Base-by-base conservation (phyloP, 1,139 yeast genomes). In the Barnettozyma hawaiiensis region DNA sequence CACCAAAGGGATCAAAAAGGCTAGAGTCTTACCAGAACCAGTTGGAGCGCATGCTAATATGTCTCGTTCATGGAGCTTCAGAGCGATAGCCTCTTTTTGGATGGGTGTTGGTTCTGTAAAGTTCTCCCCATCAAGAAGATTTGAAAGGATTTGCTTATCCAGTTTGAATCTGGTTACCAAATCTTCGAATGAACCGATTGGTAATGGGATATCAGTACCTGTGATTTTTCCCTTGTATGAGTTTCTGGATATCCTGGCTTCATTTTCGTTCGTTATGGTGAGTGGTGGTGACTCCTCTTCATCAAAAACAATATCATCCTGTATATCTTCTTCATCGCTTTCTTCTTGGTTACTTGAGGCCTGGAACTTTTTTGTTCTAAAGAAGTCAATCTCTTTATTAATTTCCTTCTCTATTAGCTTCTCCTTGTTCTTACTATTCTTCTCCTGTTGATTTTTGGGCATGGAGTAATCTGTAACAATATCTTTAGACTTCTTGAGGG, bases 11-110 rank as follows among this genome's bases (percentile, higher is more conserved):
- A 87, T 68, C 45, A 86, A 76, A 60, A 85, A 89, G 0, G 96
- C 94, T 47, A 84, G 76, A 0, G 96, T 89, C 61, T 89, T 89
- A 56, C 96, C 97, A 1, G 96, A 87, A 57, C 96, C 97, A 23
- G 46, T 44, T 21, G 43, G 43, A 5, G 46, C 44, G 37, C 43
- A 40, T 5, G 96, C 89, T 7, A 64, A 43, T 4, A 76, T 54
- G 57, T 87, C 96, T 47, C 92, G 73, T 21, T 69, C 71, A 40
- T 73, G 69, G 40, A 85, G 66, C 27, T 85, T 66, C 16, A 78
- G 67, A 2, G 96, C 96, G 31, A 89, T 80, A 2, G 86, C 75
- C 61, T 87, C 96, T 53, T 90, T 77, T 66, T 92, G 98, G 52
- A 92, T 85, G 2, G 97, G 80, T 0, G 98, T 92, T 7, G 98